Percentiles rank a stretch among this genome's conserved stretches.
Evolutionary conservation across 371 early-diverging fungal genomes (phyloP).

Genomic region (Mucor mucedo): DNA sequence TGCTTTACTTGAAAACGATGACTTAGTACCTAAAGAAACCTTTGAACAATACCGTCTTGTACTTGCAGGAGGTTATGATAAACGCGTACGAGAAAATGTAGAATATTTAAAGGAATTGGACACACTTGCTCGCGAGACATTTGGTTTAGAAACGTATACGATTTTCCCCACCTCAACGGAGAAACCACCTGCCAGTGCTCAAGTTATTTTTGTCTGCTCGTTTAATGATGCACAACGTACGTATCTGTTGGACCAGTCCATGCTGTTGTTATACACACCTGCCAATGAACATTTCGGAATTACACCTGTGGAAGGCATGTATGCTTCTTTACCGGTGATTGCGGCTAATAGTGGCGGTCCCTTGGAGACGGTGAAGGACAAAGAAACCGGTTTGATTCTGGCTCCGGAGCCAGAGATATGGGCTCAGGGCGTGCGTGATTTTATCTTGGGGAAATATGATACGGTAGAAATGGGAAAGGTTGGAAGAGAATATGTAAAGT

Average conservation of each 20-base stretch:
- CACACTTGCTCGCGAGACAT: slow-evolving; percentile 50
- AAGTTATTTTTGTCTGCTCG: slow-evolving; percentile 88
- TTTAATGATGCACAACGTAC: slow-evolving; percentile 84
- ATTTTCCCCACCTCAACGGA: slow-evolving; percentile 38
- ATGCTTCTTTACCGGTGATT: slow-evolving; percentile 83
- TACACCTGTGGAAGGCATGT: slow-evolving; percentile 97
- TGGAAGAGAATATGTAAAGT: slow-evolving; percentile 68
- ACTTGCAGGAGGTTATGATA: slow-evolving; percentile 86
- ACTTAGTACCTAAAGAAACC: slow-evolving; percentile 25
- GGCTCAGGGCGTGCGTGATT: slow-evolving; percentile 61
- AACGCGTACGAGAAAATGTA: slow-evolving; percentile 83
- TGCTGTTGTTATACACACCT: slow-evolving; percentile 89
- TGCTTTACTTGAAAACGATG: slow-evolving; percentile 49
- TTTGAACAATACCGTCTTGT: slow-evolving; percentile 64
- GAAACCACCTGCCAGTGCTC: slow-evolving; percentile 49
- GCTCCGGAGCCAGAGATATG: slow-evolving; percentile 65
- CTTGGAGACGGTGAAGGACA: slow-evolving; percentile 75
- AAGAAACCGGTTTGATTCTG: slow-evolving; percentile 80
- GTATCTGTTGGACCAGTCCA: slow-evolving; percentile 68
- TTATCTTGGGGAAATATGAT: slow-evolving; percentile 47
- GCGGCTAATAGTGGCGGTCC: slow-evolving; percentile 91
- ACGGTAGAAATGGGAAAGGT: slow-evolving; percentile 59
- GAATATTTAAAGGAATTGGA: slow-evolving; percentile 80
- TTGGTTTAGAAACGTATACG: slow-evolving; percentile 51
- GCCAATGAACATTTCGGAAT: slow-evolving; percentile 95